phyloP scores from a whole-genome alignment of 495 filamentous ascomycete genomes.

The Annulohypoxylon nitens region DNA sequence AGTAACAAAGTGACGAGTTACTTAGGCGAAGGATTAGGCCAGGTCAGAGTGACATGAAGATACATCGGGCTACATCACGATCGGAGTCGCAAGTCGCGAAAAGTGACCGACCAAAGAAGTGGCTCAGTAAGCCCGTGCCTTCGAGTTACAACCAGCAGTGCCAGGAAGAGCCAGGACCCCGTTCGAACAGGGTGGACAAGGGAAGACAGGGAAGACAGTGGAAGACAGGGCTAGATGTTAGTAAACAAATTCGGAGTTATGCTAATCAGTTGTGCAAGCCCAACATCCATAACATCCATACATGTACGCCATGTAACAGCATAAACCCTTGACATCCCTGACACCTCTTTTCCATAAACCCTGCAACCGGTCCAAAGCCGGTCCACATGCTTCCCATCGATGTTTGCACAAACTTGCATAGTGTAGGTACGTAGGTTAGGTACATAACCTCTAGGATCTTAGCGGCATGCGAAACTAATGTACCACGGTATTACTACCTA shows the following conservation, averaged over 20 bases:
- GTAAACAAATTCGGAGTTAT: slow-evolving; percentile 43
- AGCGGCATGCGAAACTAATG: slow-evolving; percentile 36
- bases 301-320: slow-evolving; percentile 12
- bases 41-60: slow-evolving; percentile 40
- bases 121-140: slow-evolving; percentile 48
- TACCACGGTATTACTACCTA: not conserved
- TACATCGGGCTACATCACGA: slow-evolving; percentile 44
- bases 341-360: slow-evolving; percentile 13
- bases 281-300: slow-evolving; percentile 5
- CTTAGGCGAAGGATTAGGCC: slow-evolving; percentile 29
- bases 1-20: slow-evolving; percentile 13
- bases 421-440: slow-evolving; percentile 38
- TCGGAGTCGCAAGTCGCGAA: slow-evolving; percentile 47
- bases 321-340: slow-evolving; percentile 28
- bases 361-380: slow-evolving; percentile 32
- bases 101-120: slow-evolving; percentile 40
- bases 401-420: slow-evolving; percentile 46
- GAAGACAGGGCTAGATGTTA: slow-evolving; percentile 41
- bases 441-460: slow-evolving; percentile 28
- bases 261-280: slow-evolving; percentile 38
- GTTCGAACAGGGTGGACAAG: not conserved
- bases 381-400: slow-evolving; percentile 26
- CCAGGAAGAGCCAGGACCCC: not conserved
- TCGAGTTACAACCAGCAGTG: slow-evolving; percentile 24
- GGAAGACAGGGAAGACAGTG: not conserved